Base-by-base conservation (phyloP, 1,284 basidiomycete genomes). In the Tilletia walkeri region DNA sequence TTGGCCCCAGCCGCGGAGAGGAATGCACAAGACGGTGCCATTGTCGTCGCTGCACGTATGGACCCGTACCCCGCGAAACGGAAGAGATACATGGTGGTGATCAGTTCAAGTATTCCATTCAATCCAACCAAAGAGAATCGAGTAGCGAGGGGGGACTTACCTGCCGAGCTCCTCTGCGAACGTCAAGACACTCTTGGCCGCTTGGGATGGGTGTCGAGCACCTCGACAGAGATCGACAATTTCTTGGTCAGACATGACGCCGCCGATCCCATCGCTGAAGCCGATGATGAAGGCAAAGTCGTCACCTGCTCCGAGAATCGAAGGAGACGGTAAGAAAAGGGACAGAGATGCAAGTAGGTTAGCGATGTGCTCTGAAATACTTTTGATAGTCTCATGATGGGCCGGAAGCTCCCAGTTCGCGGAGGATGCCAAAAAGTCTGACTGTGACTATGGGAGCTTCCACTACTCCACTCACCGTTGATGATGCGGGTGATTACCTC, bases 161-260 rank as follows among this genome's bases (percentile, higher is more conserved):
- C 74, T 80, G 47, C 85, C 94, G 66, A 98, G 85, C 78, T 95
- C 92, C 84, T 98, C 92, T 0, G 93, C 92, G 80, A 94, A 98
- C 10, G 89, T 86, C 18, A 98, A 86, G 66, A 99, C 94, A 24
- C 88, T 87, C 68, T 91, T 87, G 3, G 95, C 94, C 14, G 94
- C 95, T 41, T 87, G 85, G 73, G 89, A 89, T 0, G 95, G 94
- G 75, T 91, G 90, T 5, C 85, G 84, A 0, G 90, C 88, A 39
- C 87, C 87, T 63, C 94, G 87, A 12, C 90, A 92, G 59, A 98
- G 88, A 84, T 98, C 96, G 30, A 94, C 90, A 63, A 98, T 90
- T 85, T 99, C 95, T 77, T 94, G 92, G 83, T 99, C 94, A 0
- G 93, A 93, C 66, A 96, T 87, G 56, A 93, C 88, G 38, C 92